Conservation (phyloP, 257 asterid species). For the Ocimum tenuiflorum region DNA sequence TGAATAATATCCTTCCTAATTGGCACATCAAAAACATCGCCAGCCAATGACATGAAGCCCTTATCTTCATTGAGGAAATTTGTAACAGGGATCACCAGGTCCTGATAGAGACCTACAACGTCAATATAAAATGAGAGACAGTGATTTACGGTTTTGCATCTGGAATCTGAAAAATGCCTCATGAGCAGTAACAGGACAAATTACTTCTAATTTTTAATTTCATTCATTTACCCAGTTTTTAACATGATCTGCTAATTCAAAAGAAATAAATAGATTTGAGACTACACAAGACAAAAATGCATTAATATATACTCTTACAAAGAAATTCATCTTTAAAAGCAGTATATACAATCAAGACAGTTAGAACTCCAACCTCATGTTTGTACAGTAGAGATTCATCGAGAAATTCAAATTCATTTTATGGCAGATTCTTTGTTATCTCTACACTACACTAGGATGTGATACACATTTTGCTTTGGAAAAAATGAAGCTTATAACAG, state of each 20-base stretch:
- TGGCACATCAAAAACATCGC: slow-evolving; percentile 89
- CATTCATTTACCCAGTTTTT: neutral
- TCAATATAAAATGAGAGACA: slow-evolving; percentile 19
- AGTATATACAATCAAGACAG: neutral
- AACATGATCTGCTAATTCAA: neutral
- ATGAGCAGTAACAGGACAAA: neutral
- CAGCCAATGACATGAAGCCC: slow-evolving; percentile 81
- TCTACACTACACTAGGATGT: no score
- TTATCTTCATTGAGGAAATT: slow-evolving; percentile 71
- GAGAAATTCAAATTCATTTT: neutral
- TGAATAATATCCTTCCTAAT: slow-evolving; percentile 86
- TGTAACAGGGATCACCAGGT: slow-evolving; percentile 73
- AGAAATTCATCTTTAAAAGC: neutral
- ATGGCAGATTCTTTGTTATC: no score
- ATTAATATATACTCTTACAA: neutral
- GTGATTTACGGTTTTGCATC: neutral
- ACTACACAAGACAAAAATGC: neutral
- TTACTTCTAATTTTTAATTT: neutral
- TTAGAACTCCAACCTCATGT: neutral
- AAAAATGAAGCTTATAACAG: no score
- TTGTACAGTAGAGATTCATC: neutral
- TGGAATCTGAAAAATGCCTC: neutral
- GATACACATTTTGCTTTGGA: no score
- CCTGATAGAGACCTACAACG: slow-evolving; percentile 61
- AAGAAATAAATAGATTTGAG: neutral